phyloP scores from a whole-genome alignment of 2,329 filamentous ascomycete species.

The Gnomoniopsis sp. region DNA sequence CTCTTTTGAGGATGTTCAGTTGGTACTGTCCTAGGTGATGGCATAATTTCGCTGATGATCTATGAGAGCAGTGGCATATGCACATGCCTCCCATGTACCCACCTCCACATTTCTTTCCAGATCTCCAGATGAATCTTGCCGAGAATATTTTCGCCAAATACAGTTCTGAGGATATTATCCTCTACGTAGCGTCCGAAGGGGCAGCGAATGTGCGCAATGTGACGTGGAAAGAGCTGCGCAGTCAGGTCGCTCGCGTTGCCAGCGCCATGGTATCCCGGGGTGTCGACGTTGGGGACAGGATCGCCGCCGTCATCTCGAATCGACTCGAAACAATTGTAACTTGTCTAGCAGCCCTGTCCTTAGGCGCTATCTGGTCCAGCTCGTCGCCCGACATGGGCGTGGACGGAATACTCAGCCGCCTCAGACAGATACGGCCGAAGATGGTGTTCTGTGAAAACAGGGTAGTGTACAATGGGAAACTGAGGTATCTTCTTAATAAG shows the following conservation, averaged over 20 bases:
- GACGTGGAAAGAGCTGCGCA: constrained; percentile 5
- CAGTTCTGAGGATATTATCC: background rate
- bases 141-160: constrained; percentile 4
- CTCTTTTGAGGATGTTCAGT: background rate
- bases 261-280: background rate
- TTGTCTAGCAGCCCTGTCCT: constrained; percentile 10
- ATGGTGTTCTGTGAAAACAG: constrained; percentile 14
- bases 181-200: constrained; percentile 1
- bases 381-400: constrained; percentile 17
- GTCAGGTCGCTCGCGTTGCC: background rate
- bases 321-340: constrained; percentile 12
- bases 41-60: too few species aligned
- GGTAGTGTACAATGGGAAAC: constrained; percentile 13
- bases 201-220: background rate
- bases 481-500: background rate
- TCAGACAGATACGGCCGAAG: constrained; percentile 14
- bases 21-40: too few species aligned
- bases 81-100: constrained; percentile 1
- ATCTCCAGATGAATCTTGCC: background rate
- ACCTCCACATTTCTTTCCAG: background rate
- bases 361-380: constrained; percentile 18
- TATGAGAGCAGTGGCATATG: background rate
- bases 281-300: background rate
- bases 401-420: constrained; percentile 16
- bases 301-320: constrained; percentile 17